These are phyloP conservation scores for Cyberlindnera xishuangbannaensis DNA, from an alignment of 805 yeast species.

Conservation along the genomic window DNA sequence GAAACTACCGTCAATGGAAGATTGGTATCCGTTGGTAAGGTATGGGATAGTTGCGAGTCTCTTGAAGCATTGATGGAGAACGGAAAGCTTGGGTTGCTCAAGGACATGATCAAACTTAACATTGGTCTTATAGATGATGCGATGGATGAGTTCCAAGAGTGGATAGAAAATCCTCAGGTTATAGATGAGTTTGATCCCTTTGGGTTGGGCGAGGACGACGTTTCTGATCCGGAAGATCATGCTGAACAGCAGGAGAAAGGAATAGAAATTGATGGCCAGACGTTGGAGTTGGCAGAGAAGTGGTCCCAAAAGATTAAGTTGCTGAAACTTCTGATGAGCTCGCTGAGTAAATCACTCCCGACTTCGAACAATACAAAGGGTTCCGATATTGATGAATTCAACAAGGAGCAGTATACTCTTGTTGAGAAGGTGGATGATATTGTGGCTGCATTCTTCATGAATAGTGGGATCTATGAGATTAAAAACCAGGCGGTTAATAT, in stretches of 20 bases:
- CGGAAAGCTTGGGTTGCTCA: slow-evolving; percentile 52
- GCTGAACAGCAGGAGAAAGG: too few species aligned
- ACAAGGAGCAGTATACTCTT: slow-evolving; percentile 35
- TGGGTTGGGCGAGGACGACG: slow-evolving; percentile 33
- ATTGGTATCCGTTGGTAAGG: slow-evolving; percentile 54
- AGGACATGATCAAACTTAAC: slow-evolving; percentile 38
- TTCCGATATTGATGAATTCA: slow-evolving; percentile 40
- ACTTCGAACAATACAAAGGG: slow-evolving; percentile 32
- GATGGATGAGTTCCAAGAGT: slow-evolving; percentile 59
- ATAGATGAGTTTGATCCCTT: slow-evolving; percentile 46
- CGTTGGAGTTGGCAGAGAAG: slow-evolving; percentile 35
- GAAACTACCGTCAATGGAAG: slow-evolving; percentile 28
- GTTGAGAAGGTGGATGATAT: slow-evolving; percentile 51
- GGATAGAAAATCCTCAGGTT: slow-evolving; percentile 57
- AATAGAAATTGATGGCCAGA: slow-evolving; percentile 30
- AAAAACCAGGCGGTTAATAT: slow-evolving; percentile 30
- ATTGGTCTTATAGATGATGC: slow-evolving; percentile 52
- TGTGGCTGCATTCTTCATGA: slow-evolving; percentile 49
- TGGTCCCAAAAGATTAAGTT: slow-evolving; percentile 53
- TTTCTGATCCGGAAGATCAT: slow-evolving; percentile 27
- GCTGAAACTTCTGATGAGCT: slow-evolving; percentile 50
- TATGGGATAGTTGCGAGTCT: slow-evolving; percentile 65
- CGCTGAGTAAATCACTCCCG: slow-evolving; percentile 56
- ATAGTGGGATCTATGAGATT: slow-evolving; percentile 21
- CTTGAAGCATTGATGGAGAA: slow-evolving; percentile 35